phyloP scores from a whole-genome alignment of 2,329 filamentous ascomycete species.

The Pseudogymnoascus sp. region DNA sequence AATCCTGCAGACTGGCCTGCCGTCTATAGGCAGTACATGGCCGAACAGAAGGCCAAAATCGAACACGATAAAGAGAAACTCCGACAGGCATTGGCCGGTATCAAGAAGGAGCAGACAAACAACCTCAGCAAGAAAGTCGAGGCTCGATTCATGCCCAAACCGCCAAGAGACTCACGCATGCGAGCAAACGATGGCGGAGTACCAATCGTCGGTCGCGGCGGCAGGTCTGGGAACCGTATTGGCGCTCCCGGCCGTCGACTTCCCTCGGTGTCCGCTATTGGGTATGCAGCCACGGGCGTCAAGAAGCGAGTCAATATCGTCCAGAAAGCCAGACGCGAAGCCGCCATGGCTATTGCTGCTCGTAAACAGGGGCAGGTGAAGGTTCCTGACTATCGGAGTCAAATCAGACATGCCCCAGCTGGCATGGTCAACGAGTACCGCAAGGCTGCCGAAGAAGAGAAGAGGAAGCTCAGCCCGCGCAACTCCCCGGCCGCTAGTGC shows the following conservation, averaged over 20 bases:
- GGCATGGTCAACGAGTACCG: slow-evolving; percentile 47
- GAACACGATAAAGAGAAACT: slow-evolving; percentile 50
- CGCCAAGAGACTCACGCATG: slow-evolving; percentile 32
- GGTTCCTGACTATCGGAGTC: slow-evolving; percentile 14
- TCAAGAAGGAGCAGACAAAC: slow-evolving; percentile 49
- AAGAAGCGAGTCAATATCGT: slow-evolving; percentile 33
- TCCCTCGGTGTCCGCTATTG: neutral
- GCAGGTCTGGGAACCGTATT: slow-evolving; percentile 31
- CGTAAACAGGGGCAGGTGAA: slow-evolving; percentile 14
- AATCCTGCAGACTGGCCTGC: slow-evolving; percentile 67
- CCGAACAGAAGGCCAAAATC: slow-evolving; percentile 48
- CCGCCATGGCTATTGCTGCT: slow-evolving; percentile 23
- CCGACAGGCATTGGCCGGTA: slow-evolving; percentile 42
- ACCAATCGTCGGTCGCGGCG: slow-evolving; percentile 25
- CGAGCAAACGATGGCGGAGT: slow-evolving; percentile 28
- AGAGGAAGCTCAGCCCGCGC: slow-evolving; percentile 28
- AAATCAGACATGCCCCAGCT: slow-evolving; percentile 42
- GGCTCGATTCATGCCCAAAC: slow-evolving; percentile 38
- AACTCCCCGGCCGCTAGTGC: slow-evolving; percentile 20
- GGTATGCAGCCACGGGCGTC: neutral
- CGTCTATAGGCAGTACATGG: slow-evolving; percentile 63
- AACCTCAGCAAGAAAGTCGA: slow-evolving; percentile 52
- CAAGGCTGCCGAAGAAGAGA: slow-evolving; percentile 32
- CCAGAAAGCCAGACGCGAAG: slow-evolving; percentile 48
- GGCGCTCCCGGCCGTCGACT: neutral